Conservation (phyloP, 129 eudicot genomes). For the Solidago caesia region DNA sequence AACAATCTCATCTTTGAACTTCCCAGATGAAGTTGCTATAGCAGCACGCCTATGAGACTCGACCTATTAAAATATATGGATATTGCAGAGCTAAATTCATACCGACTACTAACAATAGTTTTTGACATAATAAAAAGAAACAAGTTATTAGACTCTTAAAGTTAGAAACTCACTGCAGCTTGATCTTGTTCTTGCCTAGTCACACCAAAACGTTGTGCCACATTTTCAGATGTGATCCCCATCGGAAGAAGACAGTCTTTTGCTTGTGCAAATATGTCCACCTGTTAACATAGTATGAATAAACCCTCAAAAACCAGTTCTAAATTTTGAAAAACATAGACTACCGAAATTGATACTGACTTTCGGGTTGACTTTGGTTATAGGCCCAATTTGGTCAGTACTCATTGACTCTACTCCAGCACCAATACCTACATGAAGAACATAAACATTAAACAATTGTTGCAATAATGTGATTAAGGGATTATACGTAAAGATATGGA, state of each 20-base stretch:
- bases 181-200: conserved; percentile 66
- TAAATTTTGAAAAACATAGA: neutral
- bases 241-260: conserved; percentile 70
- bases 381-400: conserved; percentile 36
- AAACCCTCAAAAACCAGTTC: neutral
- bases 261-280: conserved; percentile 56
- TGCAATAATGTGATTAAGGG: neutral
- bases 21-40: conserved; percentile 60
- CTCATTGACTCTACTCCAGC: conserved; percentile 72
- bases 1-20: conserved; percentile 61
- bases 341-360: conserved; percentile 28
- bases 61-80: conserved; percentile 31
- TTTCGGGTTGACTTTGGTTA: conserved; percentile 42
- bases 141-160: conserved; percentile 1
- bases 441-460: conserved; percentile 2
- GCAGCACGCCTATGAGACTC: conserved; percentile 69
- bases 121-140: neutral
- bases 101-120: neutral
- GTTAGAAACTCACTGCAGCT: conserved; percentile 58
- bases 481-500: neutral
- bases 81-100: neutral
- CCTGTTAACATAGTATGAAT: conserved; percentile 32
- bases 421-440: conserved; percentile 46
- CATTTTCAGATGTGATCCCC: conserved; percentile 78
- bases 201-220: conserved; percentile 61